Evolutionary conservation across 2,329 filamentous ascomycete species (phyloP).

Genomic region (Arthrinium puccinioides): DNA sequence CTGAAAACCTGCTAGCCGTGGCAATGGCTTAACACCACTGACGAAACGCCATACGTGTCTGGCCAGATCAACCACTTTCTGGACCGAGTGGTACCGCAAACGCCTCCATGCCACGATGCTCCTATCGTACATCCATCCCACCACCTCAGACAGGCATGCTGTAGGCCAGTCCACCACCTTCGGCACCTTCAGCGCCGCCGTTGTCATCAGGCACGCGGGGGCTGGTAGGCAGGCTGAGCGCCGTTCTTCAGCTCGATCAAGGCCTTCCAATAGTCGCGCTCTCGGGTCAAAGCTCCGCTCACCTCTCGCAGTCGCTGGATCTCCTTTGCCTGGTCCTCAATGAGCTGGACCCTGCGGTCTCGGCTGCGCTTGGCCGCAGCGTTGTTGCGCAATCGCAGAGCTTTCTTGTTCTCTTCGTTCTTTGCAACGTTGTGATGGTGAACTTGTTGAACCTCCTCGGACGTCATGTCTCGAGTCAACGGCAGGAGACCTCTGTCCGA

Average conservation of each 20-base stretch:
- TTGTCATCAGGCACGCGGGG: too few species aligned
- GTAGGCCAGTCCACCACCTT: too few species aligned
- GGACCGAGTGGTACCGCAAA: too few species aligned
- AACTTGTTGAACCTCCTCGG: not conserved
- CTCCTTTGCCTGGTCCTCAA: not conserved
- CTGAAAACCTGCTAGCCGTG: too few species aligned
- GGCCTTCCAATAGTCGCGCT: conserved; percentile 3
- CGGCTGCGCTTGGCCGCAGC: conserved; percentile 1
- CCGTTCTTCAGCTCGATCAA: not conserved
- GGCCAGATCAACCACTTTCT: too few species aligned
- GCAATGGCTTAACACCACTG: too few species aligned
- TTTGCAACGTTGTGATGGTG: not conserved
- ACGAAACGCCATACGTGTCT: too few species aligned
- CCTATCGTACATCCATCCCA: too few species aligned
- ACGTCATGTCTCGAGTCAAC: not conserved
- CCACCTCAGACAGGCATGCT: too few species aligned
- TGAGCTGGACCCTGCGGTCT: not conserved
- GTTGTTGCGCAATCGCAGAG: conserved; percentile 1
- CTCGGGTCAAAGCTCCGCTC: not conserved
- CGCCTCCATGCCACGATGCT: too few species aligned
- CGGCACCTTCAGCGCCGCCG: too few species aligned
- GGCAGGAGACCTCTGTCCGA: not conserved
- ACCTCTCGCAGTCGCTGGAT: not conserved
- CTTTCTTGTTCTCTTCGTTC: not conserved
- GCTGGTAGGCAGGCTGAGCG: too few species aligned